These are phyloP conservation scores for Talaromyces sp. DNA, from an alignment of 2,329 filamentous ascomycete species.

Conservation along the genomic window DNA sequence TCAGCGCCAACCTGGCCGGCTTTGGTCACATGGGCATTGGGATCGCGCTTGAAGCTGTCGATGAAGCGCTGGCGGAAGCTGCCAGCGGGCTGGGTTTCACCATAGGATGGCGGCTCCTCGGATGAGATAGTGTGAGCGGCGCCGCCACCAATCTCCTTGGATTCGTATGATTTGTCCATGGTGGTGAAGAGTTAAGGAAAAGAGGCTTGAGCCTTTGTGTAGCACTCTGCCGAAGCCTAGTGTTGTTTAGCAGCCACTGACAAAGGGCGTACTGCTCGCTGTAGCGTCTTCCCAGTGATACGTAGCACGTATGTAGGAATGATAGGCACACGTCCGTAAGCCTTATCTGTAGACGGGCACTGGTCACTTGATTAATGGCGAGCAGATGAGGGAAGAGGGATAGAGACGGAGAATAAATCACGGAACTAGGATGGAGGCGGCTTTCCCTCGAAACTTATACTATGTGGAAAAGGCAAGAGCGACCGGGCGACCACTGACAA, in stretches of 20 bases:
- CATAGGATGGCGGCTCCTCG: slow-evolving; percentile 30
- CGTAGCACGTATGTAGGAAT: not conserved
- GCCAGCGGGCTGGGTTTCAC: slow-evolving; percentile 27
- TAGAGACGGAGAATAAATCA: not conserved
- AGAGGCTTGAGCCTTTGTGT: not conserved
- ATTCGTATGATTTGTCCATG: slow-evolving; percentile 36
- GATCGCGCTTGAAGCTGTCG: slow-evolving; percentile 46
- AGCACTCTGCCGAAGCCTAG: slow-evolving; percentile 1
- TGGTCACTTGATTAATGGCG: not conserved
- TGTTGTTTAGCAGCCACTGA: not conserved
- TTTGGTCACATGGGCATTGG: slow-evolving; percentile 38
- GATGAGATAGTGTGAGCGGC: slow-evolving; percentile 16
- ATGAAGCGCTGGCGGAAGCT: slow-evolving; percentile 30
- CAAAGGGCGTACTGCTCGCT: not conserved
- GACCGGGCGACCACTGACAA: slow-evolving; percentile 4
- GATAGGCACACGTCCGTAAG: not conserved
- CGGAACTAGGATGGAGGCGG: not conserved
- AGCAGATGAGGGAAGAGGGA: not conserved
- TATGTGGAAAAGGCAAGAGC: not conserved
- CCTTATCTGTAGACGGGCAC: not conserved
- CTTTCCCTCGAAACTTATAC: not conserved
- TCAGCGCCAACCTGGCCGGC: slow-evolving; percentile 45
- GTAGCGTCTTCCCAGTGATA: not conserved
- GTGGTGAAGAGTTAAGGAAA: not conserved
- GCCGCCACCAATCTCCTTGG: slow-evolving; percentile 20